Base-by-base conservation (phyloP, 352 stramenopile genomes). In the Phytophthora hibernalis region DNA sequence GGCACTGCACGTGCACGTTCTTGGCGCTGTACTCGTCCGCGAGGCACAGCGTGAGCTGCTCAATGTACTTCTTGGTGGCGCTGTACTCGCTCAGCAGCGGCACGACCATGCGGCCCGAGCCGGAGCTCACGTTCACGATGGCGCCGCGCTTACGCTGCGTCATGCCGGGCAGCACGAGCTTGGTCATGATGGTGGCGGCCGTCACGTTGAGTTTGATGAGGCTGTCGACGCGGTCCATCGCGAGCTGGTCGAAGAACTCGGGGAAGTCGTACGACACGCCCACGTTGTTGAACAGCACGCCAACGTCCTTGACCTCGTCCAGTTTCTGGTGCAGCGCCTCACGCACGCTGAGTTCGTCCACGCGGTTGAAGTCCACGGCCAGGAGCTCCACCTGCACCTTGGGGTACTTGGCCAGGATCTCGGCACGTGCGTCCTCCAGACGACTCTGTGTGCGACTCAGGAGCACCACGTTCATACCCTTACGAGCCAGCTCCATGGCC, bases 211-310 rank as follows among this genome's bases (percentile, higher is more conserved):
- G 85, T 71, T 96, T 97, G 66, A 98, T 95, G 40, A 99, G 82
- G 65, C 88, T 85, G 58, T 91, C 70, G 22, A 99, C 84, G 65
- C 98, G 95, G 28, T 97, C 89, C 47, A 98, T 90, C 2, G 90
- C 76, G 47, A 99, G 83, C 74, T 99, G 96, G 57, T 98, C 84
- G 82, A 99, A 99, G 85, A 97, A 99, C 79, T 85, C 91, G 6
- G 98, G 96, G 77, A 98, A 99, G 54, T 98, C 93, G 83, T 99
- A 99, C 60, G 91, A 98, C 43, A 99, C 92, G 56, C 98, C 98
- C 21, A 99, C 98, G 80, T 99, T 99, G 87, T 99, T 99, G 66
- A 99, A 92, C 30, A 99, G 89, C 54, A 99, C 87, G 30, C 97
- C 98, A 28, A 99, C 73, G 61, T 99, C 97, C 63, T 98, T 74